A percentile compares a stretch with the other conserved stretches of the same genome.
Evolutionary conservation across 768 basidiomycete species (phyloP).

Genomic region (Lanmaoa pseudosensibilis): DNA sequence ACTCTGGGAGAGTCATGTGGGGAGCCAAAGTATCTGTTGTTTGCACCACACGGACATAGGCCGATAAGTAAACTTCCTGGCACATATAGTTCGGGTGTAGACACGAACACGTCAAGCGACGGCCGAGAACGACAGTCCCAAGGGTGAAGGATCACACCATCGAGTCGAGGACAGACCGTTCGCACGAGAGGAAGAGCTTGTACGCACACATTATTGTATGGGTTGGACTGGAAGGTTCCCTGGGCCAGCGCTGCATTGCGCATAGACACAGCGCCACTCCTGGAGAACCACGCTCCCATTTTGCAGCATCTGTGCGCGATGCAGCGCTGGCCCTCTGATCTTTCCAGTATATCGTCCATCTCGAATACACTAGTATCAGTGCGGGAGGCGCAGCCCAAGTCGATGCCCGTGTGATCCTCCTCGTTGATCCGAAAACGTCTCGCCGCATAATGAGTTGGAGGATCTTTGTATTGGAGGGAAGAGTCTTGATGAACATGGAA

Average conservation of each 20-base stretch:
- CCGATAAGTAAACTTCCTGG: background rate
- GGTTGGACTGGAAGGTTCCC: no score
- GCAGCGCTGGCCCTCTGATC: background rate
- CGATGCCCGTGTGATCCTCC: background rate
- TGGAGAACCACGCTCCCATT: constrained; percentile 17
- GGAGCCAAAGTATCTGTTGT: background rate
- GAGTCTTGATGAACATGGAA: background rate
- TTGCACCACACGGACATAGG: background rate
- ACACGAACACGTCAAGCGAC: background rate
- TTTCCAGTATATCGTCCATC: background rate
- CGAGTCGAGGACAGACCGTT: background rate
- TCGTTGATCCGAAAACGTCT: background rate
- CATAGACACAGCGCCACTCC: constrained; percentile 12
- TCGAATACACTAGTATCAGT: background rate
- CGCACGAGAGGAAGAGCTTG: background rate
- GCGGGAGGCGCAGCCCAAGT: background rate
- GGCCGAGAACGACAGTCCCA: background rate
- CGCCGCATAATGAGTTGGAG: background rate
- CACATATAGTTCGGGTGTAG: background rate
- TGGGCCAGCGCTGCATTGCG: background rate
- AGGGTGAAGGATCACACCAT: background rate
- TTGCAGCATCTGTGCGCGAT: constrained; percentile 7
- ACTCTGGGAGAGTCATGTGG: background rate
- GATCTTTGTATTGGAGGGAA: no score
- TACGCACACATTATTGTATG: background rate